Percentiles rank a stretch among this genome's conserved stretches.
These are phyloP conservation scores for Chaetothyriales sp. DNA, from an alignment of 2,329 filamentous ascomycete species.

Conservation along the genomic window DNA sequence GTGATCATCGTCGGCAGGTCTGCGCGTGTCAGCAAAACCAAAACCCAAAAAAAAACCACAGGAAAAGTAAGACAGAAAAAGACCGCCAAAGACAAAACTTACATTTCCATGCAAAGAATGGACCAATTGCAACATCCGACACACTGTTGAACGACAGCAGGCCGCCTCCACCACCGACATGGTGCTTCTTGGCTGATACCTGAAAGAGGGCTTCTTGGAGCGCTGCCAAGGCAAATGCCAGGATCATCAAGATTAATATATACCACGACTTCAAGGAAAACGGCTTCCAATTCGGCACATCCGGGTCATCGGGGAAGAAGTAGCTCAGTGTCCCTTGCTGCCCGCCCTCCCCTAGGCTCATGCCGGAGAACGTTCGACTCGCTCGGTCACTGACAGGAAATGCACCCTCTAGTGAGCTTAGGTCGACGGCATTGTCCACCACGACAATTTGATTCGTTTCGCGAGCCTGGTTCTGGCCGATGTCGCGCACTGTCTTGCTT, in stretches of 20 bases:
- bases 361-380: constrained; percentile 5
- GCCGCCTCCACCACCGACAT: constrained; percentile 20
- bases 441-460: constrained; percentile 32
- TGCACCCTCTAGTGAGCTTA: constrained; percentile 28
- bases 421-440: constrained; percentile 29
- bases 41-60: constrained; percentile 9
- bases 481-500: constrained; percentile 20
- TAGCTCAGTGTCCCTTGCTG: constrained; percentile 22
- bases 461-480: constrained; percentile 30
- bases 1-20: constrained; percentile 34
- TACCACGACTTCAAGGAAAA: constrained; percentile 23
- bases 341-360: constrained; percentile 5
- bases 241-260: constrained; percentile 20
- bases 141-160: constrained; percentile 21
- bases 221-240: constrained; percentile 21
- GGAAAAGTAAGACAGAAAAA: background rate
- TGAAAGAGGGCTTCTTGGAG: constrained; percentile 25
- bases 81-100: too few species aligned
- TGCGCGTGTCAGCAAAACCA: constrained; percentile 3
- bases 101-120: constrained; percentile 27
- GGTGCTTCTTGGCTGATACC: constrained; percentile 23
- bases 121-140: constrained; percentile 17
- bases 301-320: constrained; percentile 23
- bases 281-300: constrained; percentile 26
- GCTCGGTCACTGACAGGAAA: constrained; percentile 4